Conservation (phyloP, 148 eudicot genomes). For the Camellia japonica region DNA sequence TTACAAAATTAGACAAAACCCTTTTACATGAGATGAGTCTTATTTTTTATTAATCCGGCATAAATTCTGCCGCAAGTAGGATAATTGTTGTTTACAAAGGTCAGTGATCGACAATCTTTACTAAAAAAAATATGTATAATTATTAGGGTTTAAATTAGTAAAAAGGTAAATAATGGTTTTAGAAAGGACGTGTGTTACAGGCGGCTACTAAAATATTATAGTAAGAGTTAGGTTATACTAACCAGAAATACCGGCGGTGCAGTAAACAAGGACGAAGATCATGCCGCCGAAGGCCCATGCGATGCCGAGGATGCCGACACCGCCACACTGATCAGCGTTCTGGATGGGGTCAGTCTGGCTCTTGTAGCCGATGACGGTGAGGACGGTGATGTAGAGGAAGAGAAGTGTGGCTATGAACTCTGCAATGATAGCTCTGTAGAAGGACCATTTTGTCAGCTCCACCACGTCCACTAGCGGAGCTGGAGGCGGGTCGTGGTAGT, state of each 20-base stretch:
- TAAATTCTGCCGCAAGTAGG: too few species aligned
- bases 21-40: too few species aligned
- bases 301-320: conserved; percentile 77
- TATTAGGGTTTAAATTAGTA: too few species aligned
- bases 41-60: too few species aligned
- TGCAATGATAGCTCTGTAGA: conserved; percentile 64
- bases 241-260: conserved; percentile 88
- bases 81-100: too few species aligned
- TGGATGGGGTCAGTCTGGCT: conserved; percentile 22
- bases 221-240: background rate
- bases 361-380: conserved; percentile 69
- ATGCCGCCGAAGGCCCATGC: conserved; percentile 90
- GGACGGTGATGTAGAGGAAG: conserved; percentile 59
- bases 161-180: too few species aligned
- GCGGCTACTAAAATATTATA: too few species aligned
- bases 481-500: conserved; percentile 78
- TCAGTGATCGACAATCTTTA: too few species aligned
- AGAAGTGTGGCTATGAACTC: conserved; percentile 72
- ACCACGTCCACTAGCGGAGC: conserved; percentile 42
- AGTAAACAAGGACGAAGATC: conserved; percentile 82
- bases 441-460: conserved; percentile 59
- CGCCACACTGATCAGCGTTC: conserved; percentile 42
- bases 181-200: too few species aligned
- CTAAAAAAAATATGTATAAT: too few species aligned
- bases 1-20: too few species aligned